Percentiles rank a stretch among this genome's conserved stretches.
Evolutionary conservation across 1,284 basidiomycete species (phyloP).

Genomic region (Trichosporon faecale): DNA sequence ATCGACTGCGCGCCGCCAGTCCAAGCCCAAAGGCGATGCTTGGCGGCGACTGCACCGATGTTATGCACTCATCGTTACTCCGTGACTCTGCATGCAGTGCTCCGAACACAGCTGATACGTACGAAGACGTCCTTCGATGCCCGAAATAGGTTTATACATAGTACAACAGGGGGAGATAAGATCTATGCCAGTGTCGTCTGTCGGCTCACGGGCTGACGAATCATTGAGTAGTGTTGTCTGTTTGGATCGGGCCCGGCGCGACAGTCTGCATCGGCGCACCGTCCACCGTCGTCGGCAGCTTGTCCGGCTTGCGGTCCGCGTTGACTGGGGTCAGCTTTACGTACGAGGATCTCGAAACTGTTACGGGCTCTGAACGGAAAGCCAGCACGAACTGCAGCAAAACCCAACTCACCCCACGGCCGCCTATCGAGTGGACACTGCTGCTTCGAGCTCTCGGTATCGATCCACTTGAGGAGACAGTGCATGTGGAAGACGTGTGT

Average conservation of each 20-base stretch:
- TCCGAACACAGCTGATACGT: not conserved
- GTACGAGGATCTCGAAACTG: not conserved
- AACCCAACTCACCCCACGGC: slow-evolving; percentile 72
- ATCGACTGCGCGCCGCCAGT: not conserved
- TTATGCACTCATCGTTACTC: not conserved
- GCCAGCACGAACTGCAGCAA: not conserved
- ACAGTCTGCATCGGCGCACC: slow-evolving; percentile 39
- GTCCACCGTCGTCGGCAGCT: slow-evolving; percentile 41
- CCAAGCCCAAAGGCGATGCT: not conserved
- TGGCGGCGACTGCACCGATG: not conserved
- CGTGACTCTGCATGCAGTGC: not conserved
- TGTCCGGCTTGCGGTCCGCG: slow-evolving; percentile 45
- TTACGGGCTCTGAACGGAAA: not conserved
- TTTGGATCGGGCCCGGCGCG: slow-evolving; percentile 35
- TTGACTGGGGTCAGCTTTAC: slow-evolving; percentile 32
- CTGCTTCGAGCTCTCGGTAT: slow-evolving; percentile 76
- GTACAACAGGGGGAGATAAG: not conserved
- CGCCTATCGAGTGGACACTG: slow-evolving; percentile 93
- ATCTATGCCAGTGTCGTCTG: not conserved
- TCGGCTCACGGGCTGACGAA: not conserved
- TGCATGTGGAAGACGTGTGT: slow-evolving; percentile 94
- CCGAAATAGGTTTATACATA: not conserved
- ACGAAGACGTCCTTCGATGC: too few relatives aligned
- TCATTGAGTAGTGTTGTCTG: not conserved
- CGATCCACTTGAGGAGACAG: slow-evolving; percentile 90